A percentile compares a stretch with the other conserved stretches of the same genome.
Conservation (phyloP, 2,329 filamentous ascomycete genomes). For the Orbilia brochopaga region DNA sequence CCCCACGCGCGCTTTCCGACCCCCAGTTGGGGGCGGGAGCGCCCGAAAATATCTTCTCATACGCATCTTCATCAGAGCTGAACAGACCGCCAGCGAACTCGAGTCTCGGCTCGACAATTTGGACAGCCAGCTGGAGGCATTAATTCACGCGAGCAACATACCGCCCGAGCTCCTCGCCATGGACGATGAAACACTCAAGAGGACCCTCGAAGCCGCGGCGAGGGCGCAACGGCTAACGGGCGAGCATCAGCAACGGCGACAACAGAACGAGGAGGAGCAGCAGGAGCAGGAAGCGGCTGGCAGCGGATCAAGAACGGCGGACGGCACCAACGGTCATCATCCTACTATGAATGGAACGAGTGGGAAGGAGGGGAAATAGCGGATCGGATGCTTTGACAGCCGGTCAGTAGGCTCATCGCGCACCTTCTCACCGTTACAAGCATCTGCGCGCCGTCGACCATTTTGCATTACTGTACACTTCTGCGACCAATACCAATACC, state of each 20-base stretch:
- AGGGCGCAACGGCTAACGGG: neutral
- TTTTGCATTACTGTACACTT: too few relatives aligned
- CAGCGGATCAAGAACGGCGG: neutral
- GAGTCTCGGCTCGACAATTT: constrained; percentile 43
- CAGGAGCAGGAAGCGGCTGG: neutral
- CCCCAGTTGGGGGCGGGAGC: constrained; percentile 10
- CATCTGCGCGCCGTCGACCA: too few relatives aligned
- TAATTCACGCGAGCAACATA: constrained; percentile 36
- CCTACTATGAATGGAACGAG: neutral
- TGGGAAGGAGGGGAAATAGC: neutral
- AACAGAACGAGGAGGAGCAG: constrained; percentile 5
- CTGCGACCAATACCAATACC: too few relatives aligned
- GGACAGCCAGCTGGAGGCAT: constrained; percentile 32
- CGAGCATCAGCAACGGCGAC: constrained; percentile 6
- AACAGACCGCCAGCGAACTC: constrained; percentile 43
- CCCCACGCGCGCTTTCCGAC: constrained; percentile 8
- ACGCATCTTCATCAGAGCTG: constrained; percentile 34
- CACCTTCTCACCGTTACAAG: too few relatives aligned
- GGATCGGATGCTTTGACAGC: too few relatives aligned
- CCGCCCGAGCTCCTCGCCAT: constrained; percentile 36
- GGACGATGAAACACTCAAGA: constrained; percentile 43
- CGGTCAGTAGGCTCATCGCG: too few relatives aligned
- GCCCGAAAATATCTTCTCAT: neutral
- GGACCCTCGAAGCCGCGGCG: constrained; percentile 27
- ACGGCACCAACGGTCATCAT: neutral